Evolutionary conservation across 2,329 filamentous ascomycete species (phyloP).

Genomic region (Aspergillus caelatus): DNA sequence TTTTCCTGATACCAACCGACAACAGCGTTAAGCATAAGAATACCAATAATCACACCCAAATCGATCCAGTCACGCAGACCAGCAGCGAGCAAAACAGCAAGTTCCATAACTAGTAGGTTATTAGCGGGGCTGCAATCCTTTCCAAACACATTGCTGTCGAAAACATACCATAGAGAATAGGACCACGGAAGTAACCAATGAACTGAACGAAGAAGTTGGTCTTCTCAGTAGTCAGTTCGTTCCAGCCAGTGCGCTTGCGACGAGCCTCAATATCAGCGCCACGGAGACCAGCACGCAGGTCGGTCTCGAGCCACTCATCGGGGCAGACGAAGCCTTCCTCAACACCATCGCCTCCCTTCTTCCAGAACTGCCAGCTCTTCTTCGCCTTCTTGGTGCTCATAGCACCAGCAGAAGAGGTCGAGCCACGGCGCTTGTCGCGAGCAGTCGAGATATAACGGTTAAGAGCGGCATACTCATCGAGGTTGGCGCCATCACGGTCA

Average conservation of each 20-base stretch:
- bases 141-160: conserved; percentile 1
- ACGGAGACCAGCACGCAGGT: conserved; percentile 67
- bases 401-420: conserved; percentile 47
- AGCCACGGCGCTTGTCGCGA: conserved; percentile 59
- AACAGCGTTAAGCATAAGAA: conserved; percentile 72
- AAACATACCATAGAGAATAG: conserved; percentile 72
- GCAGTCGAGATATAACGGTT: conserved; percentile 71
- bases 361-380: conserved; percentile 62
- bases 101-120: conserved; percentile 63
- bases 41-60: conserved; percentile 76
- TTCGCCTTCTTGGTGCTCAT: conserved; percentile 49
- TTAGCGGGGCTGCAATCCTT: conserved; percentile 13
- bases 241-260: conserved; percentile 68
- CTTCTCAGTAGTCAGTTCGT: conserved; percentile 74
- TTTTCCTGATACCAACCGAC: conserved; percentile 84
- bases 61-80: conserved; percentile 78
- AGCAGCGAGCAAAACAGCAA: conserved; percentile 72
- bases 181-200: conserved; percentile 73
- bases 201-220: conserved; percentile 76
- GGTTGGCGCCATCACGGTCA: conserved; percentile 33
- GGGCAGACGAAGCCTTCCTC: conserved; percentile 53
- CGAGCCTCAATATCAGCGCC: conserved; percentile 63
- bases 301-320: conserved; percentile 70
- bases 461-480: conserved; percentile 67
- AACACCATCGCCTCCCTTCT: conserved; percentile 28